These are phyloP conservation scores for Zygoascus hellenicus DNA, from an alignment of 1,139 yeast genomes.

Conservation along the genomic window DNA sequence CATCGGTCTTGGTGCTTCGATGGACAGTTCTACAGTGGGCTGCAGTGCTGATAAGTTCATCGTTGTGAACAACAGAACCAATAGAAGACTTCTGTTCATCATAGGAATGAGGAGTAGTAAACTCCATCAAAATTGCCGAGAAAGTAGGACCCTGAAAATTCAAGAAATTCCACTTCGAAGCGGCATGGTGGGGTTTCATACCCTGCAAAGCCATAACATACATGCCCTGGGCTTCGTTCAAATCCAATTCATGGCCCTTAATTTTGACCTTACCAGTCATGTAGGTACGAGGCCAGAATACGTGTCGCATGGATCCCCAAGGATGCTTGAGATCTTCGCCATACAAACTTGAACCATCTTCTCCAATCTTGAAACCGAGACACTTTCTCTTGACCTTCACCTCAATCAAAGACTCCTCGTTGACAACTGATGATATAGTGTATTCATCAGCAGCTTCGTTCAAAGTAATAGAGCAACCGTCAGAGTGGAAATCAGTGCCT, in stretches of 20 bases:
- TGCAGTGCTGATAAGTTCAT: conserved; percentile 59
- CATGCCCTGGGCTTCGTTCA: conserved; percentile 61
- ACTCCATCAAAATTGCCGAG: conserved; percentile 87
- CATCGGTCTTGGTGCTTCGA: conserved; percentile 49
- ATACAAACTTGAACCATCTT: conserved; percentile 75
- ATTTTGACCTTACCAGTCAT: conserved; percentile 56
- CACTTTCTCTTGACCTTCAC: conserved; percentile 52
- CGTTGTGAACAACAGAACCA: conserved; percentile 65
- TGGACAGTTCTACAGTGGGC: conserved; percentile 63
- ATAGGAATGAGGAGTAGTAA: conserved; percentile 87
- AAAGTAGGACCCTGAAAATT: conserved; percentile 75
- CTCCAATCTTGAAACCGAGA: conserved; percentile 86
- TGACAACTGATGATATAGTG: conserved; percentile 59
- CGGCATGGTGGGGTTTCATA: conserved; percentile 99
- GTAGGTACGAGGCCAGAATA: conserved; percentile 88
- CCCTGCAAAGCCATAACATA: conserved; percentile 98
- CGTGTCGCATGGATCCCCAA: conserved; percentile 97
- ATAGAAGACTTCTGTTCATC: conserved; percentile 75
- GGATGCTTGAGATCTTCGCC: conserved; percentile 74
- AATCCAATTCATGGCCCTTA: conserved; percentile 27
- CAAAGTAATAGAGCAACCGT: conserved; percentile 52
- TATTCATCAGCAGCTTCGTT: conserved; percentile 51
- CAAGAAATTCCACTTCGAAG: conserved; percentile 91
- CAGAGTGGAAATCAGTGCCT: conserved; percentile 77
- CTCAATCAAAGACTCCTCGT: conserved; percentile 67